Conservation (phyloP, 1,284 basidiomycete species). For the Melampsora abietis-canadensis region DNA sequence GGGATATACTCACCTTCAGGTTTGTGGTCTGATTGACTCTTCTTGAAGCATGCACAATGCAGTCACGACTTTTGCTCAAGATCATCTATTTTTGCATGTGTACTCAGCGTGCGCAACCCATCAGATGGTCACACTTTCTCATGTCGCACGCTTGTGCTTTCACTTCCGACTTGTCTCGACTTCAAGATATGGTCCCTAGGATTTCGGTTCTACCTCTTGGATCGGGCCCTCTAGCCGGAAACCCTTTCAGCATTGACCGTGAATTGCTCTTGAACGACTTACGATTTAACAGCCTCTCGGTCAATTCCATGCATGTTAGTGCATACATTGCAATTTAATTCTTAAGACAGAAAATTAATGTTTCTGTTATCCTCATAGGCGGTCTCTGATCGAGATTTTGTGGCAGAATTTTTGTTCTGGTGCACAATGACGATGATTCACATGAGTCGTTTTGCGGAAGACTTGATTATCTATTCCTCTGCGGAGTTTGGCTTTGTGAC, state of each 20-base stretch:
- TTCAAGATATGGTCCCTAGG: constrained; percentile 68
- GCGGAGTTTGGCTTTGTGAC: constrained; percentile 94
- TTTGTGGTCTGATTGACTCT: constrained; percentile 50
- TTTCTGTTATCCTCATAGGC: constrained; percentile 56
- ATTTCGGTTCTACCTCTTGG: constrained; percentile 91
- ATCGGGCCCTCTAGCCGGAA: constrained; percentile 90
- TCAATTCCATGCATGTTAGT: constrained; percentile 76
- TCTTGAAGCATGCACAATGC: neutral
- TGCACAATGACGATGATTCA: constrained; percentile 86
- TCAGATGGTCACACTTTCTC: constrained; percentile 95
- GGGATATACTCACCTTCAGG: constrained; percentile 95
- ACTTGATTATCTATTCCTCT: constrained; percentile 92
- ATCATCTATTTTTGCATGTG: neutral
- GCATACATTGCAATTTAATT: neutral
- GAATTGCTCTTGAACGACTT: constrained; percentile 82
- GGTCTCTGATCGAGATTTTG: constrained; percentile 93
- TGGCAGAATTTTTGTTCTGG: constrained; percentile 97
- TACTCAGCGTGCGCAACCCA: constrained; percentile 73
- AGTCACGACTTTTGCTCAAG: neutral
- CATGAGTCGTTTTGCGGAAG: constrained; percentile 89
- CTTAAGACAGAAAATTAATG: neutral
- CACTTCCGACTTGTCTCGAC: constrained; percentile 77
- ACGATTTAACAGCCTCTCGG: constrained; percentile 75
- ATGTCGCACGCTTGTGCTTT: constrained; percentile 93
- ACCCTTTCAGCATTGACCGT: constrained; percentile 83